phyloP scores from a whole-genome alignment of 1,284 basidiomycete species.

The Trametes polyzona region DNA sequence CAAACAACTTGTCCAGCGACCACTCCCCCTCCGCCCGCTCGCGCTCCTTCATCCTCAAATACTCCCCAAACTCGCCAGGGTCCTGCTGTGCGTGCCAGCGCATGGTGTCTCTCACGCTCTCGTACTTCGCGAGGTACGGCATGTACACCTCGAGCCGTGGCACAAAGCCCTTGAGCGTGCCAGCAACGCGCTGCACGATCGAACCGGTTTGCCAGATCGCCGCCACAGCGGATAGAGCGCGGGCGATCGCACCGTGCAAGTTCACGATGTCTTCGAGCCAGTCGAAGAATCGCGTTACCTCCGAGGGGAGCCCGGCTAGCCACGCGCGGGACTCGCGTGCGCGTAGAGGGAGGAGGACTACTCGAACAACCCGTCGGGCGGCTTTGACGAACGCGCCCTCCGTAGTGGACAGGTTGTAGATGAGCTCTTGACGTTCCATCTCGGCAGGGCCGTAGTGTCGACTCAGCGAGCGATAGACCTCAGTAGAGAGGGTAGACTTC shows the following conservation, averaged over 20 bases:
- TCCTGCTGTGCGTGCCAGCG: constrained; percentile 21
- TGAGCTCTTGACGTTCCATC: constrained; percentile 66
- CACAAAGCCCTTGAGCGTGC: constrained; percentile 62
- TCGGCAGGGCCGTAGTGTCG: constrained; percentile 49
- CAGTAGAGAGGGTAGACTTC: constrained; percentile 31
- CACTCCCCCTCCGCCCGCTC: constrained; percentile 58
- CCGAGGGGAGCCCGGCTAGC: constrained; percentile 77
- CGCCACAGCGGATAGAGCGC: constrained; percentile 48
- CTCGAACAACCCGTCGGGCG: constrained; percentile 62
- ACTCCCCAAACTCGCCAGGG: constrained; percentile 76
- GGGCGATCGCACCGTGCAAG: constrained; percentile 68
- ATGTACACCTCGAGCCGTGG: constrained; percentile 79
- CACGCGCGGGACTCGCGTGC: constrained; percentile 68
- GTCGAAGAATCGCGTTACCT: constrained; percentile 75
- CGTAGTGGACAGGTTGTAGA: constrained; percentile 68
- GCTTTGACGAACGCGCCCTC: constrained; percentile 73
- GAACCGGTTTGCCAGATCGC: constrained; percentile 26
- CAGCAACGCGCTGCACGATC: constrained; percentile 56
- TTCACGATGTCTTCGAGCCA: constrained; percentile 85
- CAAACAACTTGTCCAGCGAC: constrained; percentile 67
- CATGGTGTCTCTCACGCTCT: constrained; percentile 60
- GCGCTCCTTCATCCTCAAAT: constrained; percentile 74
- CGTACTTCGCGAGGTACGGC: constrained; percentile 79
- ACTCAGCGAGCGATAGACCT: constrained; percentile 31
- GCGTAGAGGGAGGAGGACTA: constrained; percentile 79